Conservation (phyloP, 345 rosid genomes). For the Brassica incana region DNA sequence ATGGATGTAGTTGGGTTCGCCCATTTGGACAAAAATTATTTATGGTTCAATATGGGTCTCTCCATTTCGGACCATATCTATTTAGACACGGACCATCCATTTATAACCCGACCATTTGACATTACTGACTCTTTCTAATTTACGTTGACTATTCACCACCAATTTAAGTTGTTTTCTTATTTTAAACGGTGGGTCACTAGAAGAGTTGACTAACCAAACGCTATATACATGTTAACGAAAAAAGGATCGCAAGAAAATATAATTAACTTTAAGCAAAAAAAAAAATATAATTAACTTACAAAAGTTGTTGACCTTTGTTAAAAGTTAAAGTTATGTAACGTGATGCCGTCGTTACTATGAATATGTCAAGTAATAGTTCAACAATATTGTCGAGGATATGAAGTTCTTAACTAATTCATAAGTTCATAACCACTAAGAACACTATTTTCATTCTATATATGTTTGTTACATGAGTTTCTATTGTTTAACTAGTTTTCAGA, state of each 20-base stretch:
- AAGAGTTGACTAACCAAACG: constrained; percentile 35
- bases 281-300: constrained; percentile 2
- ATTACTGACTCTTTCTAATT: not conserved
- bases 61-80: no score
- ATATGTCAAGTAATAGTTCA: constrained; percentile 2
- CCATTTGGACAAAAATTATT: no score
- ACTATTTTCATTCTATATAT: not conserved
- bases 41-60: no score
- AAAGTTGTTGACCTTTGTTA: constrained; percentile 38
- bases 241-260: not conserved
- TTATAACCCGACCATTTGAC: no score
- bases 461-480: not conserved
- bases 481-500: not conserved
- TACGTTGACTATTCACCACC: constrained; percentile 29
- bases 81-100: no score
- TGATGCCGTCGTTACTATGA: constrained; percentile 20
- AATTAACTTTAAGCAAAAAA: not conserved
- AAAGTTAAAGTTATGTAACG: constrained; percentile 20
- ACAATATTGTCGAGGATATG: not conserved
- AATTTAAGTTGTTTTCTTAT: constrained; percentile 8
- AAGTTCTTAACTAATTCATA: not conserved
- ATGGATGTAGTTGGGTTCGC: no score
- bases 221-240: constrained; percentile 4
- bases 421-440: not conserved
- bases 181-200: constrained; percentile 18